These are phyloP conservation scores for Vitis hybrid DNA, from an alignment of 177 flowering plant genomes.

Conservation along the genomic window DNA sequence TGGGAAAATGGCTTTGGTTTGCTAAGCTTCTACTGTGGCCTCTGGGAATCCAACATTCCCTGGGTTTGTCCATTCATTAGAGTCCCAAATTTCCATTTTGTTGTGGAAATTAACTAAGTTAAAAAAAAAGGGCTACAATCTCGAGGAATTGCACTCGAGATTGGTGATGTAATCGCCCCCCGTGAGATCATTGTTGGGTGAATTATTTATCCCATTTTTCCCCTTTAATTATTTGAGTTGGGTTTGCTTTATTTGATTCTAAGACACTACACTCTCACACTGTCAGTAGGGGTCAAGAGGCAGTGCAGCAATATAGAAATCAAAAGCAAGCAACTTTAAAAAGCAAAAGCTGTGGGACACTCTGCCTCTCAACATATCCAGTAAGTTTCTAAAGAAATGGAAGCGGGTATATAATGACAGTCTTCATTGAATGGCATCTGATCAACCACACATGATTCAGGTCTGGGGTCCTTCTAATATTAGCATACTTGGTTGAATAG, in stretches of 20 bases:
- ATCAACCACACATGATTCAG: background rate
- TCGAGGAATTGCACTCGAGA: slow-evolving; percentile 22
- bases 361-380: background rate
- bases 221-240: slow-evolving; percentile 6
- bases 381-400: background rate
- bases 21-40: slow-evolving; percentile 11
- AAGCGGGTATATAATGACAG: background rate
- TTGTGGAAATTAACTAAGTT: background rate
- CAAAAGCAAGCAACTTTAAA: slow-evolving; percentile 20
- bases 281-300: slow-evolving; percentile 22
- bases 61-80: slow-evolving; percentile 55
- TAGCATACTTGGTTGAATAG: too few relatives aligned
- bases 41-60: slow-evolving; percentile 70
- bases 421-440: background rate
- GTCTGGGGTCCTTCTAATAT: too few relatives aligned
- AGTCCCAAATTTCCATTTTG: slow-evolving; percentile 36
- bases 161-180: slow-evolving; percentile 22
- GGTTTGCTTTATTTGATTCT: slow-evolving; percentile 23
- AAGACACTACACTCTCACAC: slow-evolving; percentile 16
- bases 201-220: slow-evolving; percentile 15
- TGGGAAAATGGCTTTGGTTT: slow-evolving; percentile 7
- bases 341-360: slow-evolving; percentile 22
- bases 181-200: slow-evolving; percentile 26
- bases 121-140: slow-evolving; percentile 24
- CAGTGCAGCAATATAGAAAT: slow-evolving; percentile 12